Evolutionary conservation across 148 eudicot genomes (phyloP), one percentile per base, ranked within the genome.

Genomic region (Nepenthes mirabilis): DNA sequence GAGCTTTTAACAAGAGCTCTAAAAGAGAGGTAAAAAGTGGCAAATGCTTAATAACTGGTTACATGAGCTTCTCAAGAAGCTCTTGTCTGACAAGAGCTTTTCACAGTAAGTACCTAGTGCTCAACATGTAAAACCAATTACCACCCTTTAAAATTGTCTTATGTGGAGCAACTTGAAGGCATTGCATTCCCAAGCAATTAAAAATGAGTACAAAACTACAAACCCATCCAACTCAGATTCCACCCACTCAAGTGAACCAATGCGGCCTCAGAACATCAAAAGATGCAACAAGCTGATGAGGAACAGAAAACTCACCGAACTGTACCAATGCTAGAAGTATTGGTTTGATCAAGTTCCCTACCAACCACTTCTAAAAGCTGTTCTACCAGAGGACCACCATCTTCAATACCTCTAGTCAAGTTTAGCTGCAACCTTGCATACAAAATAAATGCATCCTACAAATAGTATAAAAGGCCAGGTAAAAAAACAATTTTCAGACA

Each of bases 271-370:
- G 48, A 45, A 49, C 10, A 49, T 49, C 6, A 49, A 40, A 40
- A 49, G 52, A 49, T 11, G 52, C 12, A 49, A 49, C 3, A 49
- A 11, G 52, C 10, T 11, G 13, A 10, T 11, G 3, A 49, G 13
- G 52, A 49, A n/a, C 6, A 49, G 52, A 64, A 72, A 68, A 54
- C 82, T 66, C 50, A 89, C 97, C 97, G 57, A 54, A 79, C 60
- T 40, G 69, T 57, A 63, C 50, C 65, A 60, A 74, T 53, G 65
- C 75, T 67, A 56, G 75, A 66, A 45, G 70, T 56, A 74, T 65
- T 73, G 68, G 69, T 77, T 61, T 88, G 96, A 81, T 93, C 96
- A 47, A 93, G 84, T 61, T 93, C 99, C 79, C 77, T 86, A 68
- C 78, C 71, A 50, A 93, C 60, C 34, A 88, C 68, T 68, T 88